phyloP scores from a whole-genome alignment of 2,329 filamentous ascomycete species.

The Colletotrichum sp. region DNA sequence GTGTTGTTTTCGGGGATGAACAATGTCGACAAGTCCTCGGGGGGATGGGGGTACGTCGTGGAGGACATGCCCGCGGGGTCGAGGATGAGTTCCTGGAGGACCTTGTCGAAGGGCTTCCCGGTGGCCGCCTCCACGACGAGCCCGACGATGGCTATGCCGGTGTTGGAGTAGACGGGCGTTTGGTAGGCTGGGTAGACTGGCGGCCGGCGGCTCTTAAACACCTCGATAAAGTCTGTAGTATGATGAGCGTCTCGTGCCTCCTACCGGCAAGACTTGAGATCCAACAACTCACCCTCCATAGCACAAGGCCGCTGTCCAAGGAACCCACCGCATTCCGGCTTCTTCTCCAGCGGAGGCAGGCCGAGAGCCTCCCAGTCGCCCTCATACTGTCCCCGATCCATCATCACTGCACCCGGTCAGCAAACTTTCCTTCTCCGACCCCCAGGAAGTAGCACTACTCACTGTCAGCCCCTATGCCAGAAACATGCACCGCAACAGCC shows the following conservation, averaged over 20 bases:
- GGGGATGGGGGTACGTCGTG: conserved; percentile 40
- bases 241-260: not conserved
- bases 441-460: conserved; percentile 9
- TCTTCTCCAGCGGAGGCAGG: conserved; percentile 33
- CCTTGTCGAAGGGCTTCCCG: conserved; percentile 40
- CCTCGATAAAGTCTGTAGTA: conserved; percentile 27
- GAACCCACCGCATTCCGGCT: conserved; percentile 38
- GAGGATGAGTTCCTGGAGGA: conserved; percentile 45
- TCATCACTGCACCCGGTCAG: conserved; percentile 29
- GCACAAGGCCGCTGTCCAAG: conserved; percentile 35
- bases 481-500: conserved; percentile 49
- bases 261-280: not conserved
- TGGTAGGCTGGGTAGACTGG: conserved; percentile 49
- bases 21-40: conserved; percentile 27
- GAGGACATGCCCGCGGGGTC: conserved; percentile 45
- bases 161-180: conserved; percentile 54
- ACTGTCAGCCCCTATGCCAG: conserved; percentile 45
- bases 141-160: conserved; percentile 49
- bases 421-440: not conserved
- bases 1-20: conserved; percentile 40
- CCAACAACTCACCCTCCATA: conserved; percentile 22
- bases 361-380: conserved; percentile 34
- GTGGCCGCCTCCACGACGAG: conserved; percentile 49
- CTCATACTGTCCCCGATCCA: conserved; percentile 34
- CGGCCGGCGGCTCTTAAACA: conserved; percentile 30